phyloP scores from a whole-genome alignment of 2,329 filamentous ascomycete genomes.

The Arthrinium puccinioides region DNA sequence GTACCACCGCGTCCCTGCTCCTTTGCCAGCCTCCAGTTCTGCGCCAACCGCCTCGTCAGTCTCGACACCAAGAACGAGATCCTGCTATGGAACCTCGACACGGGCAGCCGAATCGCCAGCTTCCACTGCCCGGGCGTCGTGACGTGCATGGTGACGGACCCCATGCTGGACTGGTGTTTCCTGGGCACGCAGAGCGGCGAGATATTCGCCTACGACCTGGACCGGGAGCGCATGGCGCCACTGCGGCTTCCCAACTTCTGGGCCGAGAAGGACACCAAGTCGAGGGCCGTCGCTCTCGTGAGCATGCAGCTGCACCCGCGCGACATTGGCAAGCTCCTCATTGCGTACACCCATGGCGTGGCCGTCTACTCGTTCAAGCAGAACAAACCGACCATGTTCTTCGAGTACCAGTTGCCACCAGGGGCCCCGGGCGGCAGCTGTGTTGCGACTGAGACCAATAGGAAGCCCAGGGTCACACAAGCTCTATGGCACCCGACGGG shows the following conservation, averaged over 20 bases:
- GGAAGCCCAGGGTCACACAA: constrained; percentile 70
- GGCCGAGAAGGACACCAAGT: constrained; percentile 63
- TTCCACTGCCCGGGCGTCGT: constrained; percentile 74
- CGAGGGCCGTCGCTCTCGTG: constrained; percentile 55
- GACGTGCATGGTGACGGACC: constrained; percentile 70
- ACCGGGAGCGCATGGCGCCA: constrained; percentile 65
- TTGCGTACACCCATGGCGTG: constrained; percentile 85
- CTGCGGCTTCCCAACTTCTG: constrained; percentile 87
- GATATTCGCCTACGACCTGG: constrained; percentile 86
- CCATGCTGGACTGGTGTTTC: constrained; percentile 88
- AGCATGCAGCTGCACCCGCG: constrained; percentile 80
- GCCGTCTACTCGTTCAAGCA: constrained; percentile 94
- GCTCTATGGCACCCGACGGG: constrained; percentile 93
- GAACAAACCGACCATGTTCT: constrained; percentile 68
- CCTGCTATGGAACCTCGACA: constrained; percentile 72
- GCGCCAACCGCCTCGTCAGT: constrained; percentile 75
- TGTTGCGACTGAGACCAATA: constrained; percentile 49
- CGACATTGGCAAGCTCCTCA: constrained; percentile 84
- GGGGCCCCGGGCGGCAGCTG: constrained; percentile 81
- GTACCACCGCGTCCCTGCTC: constrained; percentile 65
- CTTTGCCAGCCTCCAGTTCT: constrained; percentile 74
- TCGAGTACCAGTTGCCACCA: constrained; percentile 73
- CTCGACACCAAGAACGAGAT: constrained; percentile 84
- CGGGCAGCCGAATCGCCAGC: constrained; percentile 56
- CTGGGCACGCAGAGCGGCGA: constrained; percentile 79